A percentile compares a stretch with the other conserved stretches of the same genome.
Evolutionary conservation across 2,329 filamentous ascomycete genomes (phyloP).

Genomic region (Hypomyces perniciosus): DNA sequence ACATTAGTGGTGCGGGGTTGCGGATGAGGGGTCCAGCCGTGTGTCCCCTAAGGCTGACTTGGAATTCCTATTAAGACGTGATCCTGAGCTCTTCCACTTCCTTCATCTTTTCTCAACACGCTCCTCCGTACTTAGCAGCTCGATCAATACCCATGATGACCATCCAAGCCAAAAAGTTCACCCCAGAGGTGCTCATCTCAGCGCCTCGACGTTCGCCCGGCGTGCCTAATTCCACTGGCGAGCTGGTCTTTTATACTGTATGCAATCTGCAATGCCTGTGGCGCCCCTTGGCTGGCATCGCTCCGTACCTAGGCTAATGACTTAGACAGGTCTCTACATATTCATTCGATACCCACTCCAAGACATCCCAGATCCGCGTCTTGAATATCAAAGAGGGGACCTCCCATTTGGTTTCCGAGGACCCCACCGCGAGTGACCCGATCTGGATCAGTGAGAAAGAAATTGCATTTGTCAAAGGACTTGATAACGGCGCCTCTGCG

Average conservation of each 20-base stretch:
- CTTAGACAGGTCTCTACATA: conserved; percentile 58
- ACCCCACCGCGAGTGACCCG: conserved; percentile 61
- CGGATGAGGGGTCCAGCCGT: conserved; percentile 5
- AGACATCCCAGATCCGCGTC: conserved; percentile 61
- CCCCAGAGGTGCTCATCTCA: conserved; percentile 69
- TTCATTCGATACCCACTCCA: conserved; percentile 69
- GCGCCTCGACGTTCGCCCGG: conserved; percentile 67
- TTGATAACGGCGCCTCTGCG: conserved; percentile 41
- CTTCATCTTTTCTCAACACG: not conserved
- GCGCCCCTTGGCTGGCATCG: not conserved
- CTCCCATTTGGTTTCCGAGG: conserved; percentile 59
- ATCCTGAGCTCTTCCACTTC: not conserved
- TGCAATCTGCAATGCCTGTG: conserved; percentile 12
- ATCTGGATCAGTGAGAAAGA: conserved; percentile 69
- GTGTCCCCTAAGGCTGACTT: too few species aligned
- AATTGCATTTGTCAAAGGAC: conserved; percentile 48
- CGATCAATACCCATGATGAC: conserved; percentile 50
- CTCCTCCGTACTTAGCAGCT: not conserved
- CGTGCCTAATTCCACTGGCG: conserved; percentile 62
- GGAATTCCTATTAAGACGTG: not conserved
- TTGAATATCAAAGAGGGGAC: conserved; percentile 63
- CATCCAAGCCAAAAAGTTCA: conserved; percentile 64
- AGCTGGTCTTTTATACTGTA: conserved; percentile 59
- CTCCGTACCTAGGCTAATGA: not conserved
- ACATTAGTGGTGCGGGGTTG: conserved; percentile 10